Evolutionary conservation across 257 asterid species (phyloP).

Genomic region (Jacaranda copaia): DNA sequence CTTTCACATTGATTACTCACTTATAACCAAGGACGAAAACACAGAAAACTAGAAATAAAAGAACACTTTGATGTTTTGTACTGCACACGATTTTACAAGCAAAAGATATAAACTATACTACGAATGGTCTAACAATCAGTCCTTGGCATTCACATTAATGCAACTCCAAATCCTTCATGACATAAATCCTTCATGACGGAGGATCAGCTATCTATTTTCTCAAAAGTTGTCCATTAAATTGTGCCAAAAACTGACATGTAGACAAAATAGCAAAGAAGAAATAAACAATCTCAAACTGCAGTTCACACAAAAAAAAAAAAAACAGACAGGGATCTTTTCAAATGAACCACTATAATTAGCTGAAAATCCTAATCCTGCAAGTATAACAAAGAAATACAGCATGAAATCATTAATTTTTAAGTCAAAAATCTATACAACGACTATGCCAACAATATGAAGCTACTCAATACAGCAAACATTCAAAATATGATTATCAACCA

Average conservation of each 20-base stretch:
- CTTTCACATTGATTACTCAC: not conserved
- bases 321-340: not conserved
- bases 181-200: not conserved
- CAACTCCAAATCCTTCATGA: not conserved
- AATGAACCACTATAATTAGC: not conserved
- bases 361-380: not conserved
- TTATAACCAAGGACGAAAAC: not conserved
- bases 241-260: not conserved
- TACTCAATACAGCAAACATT: not conserved
- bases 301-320: not conserved
- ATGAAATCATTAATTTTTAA: not conserved
- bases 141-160: not conserved
- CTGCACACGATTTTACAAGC: not conserved
- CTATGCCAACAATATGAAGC: not conserved
- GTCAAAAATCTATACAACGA: not conserved
- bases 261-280: not conserved
- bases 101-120: not conserved
- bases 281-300: constrained; percentile 2
- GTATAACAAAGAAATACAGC: not conserved
- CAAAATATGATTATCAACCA: not conserved
- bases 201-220: no score
- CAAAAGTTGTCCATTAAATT: not conserved
- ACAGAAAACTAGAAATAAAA: not conserved
- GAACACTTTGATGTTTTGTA: not conserved
- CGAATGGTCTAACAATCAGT: not conserved